A percentile compares a stretch with the other conserved stretches of the same genome.
Conservation (phyloP, 2,329 filamentous ascomycete genomes). For the Chrysosporium keratinophilum region DNA sequence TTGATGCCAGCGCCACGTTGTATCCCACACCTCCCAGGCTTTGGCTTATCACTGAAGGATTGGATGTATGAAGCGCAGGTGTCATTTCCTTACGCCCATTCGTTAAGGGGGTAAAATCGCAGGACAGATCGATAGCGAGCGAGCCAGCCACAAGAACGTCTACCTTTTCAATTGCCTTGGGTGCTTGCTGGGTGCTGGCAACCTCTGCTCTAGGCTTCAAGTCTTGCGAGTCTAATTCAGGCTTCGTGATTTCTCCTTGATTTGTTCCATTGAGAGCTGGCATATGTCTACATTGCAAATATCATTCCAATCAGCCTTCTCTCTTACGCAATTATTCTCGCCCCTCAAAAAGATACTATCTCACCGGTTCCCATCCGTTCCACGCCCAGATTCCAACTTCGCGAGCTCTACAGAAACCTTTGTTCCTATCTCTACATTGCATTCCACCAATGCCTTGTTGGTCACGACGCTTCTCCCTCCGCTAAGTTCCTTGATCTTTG, state of each 20-base stretch:
- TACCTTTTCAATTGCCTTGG: slow-evolving; percentile 24
- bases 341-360: slow-evolving; percentile 20
- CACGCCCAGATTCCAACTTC: slow-evolving; percentile 40
- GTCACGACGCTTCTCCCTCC: slow-evolving; percentile 59
- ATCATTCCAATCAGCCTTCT: slow-evolving; percentile 28
- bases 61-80: slow-evolving; percentile 62
- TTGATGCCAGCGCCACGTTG: slow-evolving; percentile 79
- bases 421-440: slow-evolving; percentile 56
- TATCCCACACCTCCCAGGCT: slow-evolving; percentile 84
- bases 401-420: slow-evolving; percentile 54
- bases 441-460: slow-evolving; percentile 60
- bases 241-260: slow-evolving; percentile 16
- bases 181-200: neutral
- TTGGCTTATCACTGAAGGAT: slow-evolving; percentile 69
- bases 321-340: slow-evolving; percentile 10
- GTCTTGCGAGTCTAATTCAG: slow-evolving; percentile 19
- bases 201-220: slow-evolving; percentile 13
- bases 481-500: slow-evolving; percentile 68
- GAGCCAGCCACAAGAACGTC: slow-evolving; percentile 86
- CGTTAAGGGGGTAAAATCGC: slow-evolving; percentile 55
- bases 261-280: slow-evolving; percentile 17
- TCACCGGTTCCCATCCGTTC: slow-evolving; percentile 29
- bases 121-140: slow-evolving; percentile 76
- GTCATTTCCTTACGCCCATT: slow-evolving; percentile 24
- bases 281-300: slow-evolving; percentile 18